A percentile compares a stretch with the other conserved stretches of the same genome.
These are phyloP conservation scores for Penicillium sp. DNA, from an alignment of 2,329 filamentous ascomycete species.

Conservation along the genomic window DNA sequence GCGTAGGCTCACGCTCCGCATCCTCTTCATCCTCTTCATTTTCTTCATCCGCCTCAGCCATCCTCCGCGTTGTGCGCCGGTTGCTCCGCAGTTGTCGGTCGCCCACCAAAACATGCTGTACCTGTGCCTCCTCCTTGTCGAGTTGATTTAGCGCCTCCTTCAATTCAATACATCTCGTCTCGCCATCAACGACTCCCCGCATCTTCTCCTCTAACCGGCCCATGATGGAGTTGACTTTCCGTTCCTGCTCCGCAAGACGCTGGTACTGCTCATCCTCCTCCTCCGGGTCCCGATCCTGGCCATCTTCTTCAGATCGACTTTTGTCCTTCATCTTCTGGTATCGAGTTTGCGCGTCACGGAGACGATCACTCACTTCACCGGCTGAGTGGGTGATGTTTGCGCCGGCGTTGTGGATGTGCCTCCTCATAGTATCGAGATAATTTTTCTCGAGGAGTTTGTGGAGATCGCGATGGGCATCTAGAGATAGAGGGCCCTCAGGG, in stretches of 20 bases:
- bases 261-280: slow-evolving; percentile 36
- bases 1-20: slow-evolving; percentile 45
- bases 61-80: slow-evolving; percentile 23
- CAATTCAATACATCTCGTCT: slow-evolving; percentile 51
- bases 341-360: slow-evolving; percentile 46
- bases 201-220: slow-evolving; percentile 61
- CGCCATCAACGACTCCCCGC: slow-evolving; percentile 61
- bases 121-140: slow-evolving; percentile 42
- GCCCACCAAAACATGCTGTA: slow-evolving; percentile 34
- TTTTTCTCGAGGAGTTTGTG: slow-evolving; percentile 48
- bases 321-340: slow-evolving; percentile 43
- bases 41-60: slow-evolving; percentile 39
- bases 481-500: slow-evolving; percentile 56
- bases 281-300: slow-evolving; percentile 27
- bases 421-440: slow-evolving; percentile 51
- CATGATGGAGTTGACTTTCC: slow-evolving; percentile 57
- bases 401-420: slow-evolving; percentile 53
- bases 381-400: slow-evolving; percentile 54
- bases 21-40: slow-evolving; percentile 47
- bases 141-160: slow-evolving; percentile 51
- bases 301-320: slow-evolving; percentile 20
- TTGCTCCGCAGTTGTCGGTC: slow-evolving; percentile 36
- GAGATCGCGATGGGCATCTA: slow-evolving; percentile 51
- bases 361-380: slow-evolving; percentile 60
- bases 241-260: slow-evolving; percentile 48